Evolutionary conservation across 1,284 basidiomycete genomes (phyloP), one percentile per base, ranked within the genome.

Genomic region (Trichosporon sp.): DNA sequence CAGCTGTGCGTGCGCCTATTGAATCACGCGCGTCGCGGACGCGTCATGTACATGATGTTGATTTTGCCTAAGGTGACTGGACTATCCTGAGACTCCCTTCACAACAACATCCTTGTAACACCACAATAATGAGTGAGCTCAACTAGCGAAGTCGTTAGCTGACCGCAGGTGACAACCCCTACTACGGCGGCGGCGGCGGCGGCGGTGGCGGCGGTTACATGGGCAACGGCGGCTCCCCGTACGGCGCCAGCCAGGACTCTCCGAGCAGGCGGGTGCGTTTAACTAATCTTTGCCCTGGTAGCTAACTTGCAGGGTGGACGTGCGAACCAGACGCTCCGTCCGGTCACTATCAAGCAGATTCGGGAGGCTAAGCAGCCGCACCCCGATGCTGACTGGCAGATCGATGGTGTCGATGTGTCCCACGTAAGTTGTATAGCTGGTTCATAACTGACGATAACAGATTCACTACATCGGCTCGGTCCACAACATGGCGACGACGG

Each of bases 311-410:
- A 78, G 73, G 73, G 77, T 59, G 71, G 89, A 11, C 66, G 68
- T 7, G 31, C 38, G 86, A 83, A 79, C 71, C 89, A 91, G 70
- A 91, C 92, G 0, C 82, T 98, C 32, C 89, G 95, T 63, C 94
- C 96, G 4, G 88, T 97, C 63, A 96, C 93, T 2, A 88, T 95
- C 76, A 88, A 90, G 68, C 94, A 97, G 82, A 87, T 98, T 65
- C 78, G 87, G 65, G 88, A 89, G 74, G 92, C 95, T 1, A 87
- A 86, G 40, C 94, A 97, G 85, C 87, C 90, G 5, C 93, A 97
- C 79, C 87, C 91, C 0, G 96, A 98, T 76, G 91, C 93, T 1
- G 93, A 96, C 68, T 96, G 94, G 88, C 87, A 87, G 69, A 88
- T 98, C 65, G 94, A 96, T 74, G 90, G 90, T 21, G 84, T 87